Evolutionary conservation across 2,329 filamentous ascomycete genomes (phyloP).

Genomic region (Phaeosphaeriaceae sp.): DNA sequence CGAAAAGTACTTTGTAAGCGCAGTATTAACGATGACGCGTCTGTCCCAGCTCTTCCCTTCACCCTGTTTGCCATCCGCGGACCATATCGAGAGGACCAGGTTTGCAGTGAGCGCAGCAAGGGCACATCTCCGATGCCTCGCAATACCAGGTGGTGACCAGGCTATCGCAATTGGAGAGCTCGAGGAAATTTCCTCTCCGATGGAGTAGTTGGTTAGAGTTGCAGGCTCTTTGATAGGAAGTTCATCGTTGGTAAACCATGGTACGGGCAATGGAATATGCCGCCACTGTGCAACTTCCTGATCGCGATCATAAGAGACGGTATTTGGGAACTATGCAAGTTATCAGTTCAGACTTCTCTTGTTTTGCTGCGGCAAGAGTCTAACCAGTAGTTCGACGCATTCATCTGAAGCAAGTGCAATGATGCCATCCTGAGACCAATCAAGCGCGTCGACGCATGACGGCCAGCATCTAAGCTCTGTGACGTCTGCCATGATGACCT

Average conservation of each 20-base stretch:
- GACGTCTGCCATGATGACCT: slow-evolving; percentile 39
- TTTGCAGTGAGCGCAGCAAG: slow-evolving; percentile 65
- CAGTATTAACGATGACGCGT: slow-evolving; percentile 60
- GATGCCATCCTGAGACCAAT: slow-evolving; percentile 66
- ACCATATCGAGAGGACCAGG: slow-evolving; percentile 64
- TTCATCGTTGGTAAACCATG: slow-evolving; percentile 61
- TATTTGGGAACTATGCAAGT: slow-evolving; percentile 42
- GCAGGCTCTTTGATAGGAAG: slow-evolving; percentile 54
- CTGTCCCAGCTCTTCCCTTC: slow-evolving; percentile 59
- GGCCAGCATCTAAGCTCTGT: slow-evolving; percentile 55
- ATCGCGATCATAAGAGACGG: slow-evolving; percentile 33
- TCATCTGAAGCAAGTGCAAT: slow-evolving; percentile 65
- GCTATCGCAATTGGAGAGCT: slow-evolving; percentile 58
- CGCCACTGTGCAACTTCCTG: slow-evolving; percentile 45
- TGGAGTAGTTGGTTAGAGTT: slow-evolving; percentile 57
- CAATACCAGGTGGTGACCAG: slow-evolving; percentile 66
- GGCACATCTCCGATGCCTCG: slow-evolving; percentile 60
- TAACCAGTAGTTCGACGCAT: slow-evolving; percentile 60
- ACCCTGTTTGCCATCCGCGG: slow-evolving; percentile 52
- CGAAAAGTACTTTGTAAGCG: slow-evolving; percentile 51
- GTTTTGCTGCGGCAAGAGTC: background rate
- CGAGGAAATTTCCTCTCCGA: slow-evolving; percentile 65
- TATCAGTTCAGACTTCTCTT: slow-evolving; percentile 14
- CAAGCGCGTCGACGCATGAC: slow-evolving; percentile 59
- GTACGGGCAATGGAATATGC: slow-evolving; percentile 54